Conservation (phyloP, 2,329 filamentous ascomycete species). For the Penicillium olsonii region DNA sequence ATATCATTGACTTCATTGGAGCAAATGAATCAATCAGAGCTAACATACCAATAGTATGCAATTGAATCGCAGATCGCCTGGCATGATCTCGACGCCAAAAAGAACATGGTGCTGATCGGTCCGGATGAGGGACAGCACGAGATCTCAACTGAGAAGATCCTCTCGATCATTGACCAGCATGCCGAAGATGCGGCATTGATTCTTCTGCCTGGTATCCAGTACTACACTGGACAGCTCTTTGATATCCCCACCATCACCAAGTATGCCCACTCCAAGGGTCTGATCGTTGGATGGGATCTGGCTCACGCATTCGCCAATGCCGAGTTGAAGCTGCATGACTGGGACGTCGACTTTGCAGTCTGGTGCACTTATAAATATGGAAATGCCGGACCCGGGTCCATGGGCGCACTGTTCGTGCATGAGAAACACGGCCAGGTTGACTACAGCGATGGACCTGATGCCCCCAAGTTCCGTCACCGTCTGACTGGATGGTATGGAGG, state of each 20-base stretch:
- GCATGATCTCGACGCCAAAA: conserved; percentile 65
- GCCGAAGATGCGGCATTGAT: conserved; percentile 71
- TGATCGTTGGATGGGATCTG: conserved; percentile 80
- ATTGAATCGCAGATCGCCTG: conserved; percentile 76
- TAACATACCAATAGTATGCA: conserved; percentile 61
- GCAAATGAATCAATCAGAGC: not conserved
- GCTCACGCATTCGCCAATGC: conserved; percentile 85
- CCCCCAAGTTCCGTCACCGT: conserved; percentile 61
- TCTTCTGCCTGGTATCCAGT: conserved; percentile 83
- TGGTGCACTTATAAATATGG: conserved; percentile 97
- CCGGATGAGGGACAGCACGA: conserved; percentile 59
- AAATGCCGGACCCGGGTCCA: conserved; percentile 78
- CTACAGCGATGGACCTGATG: conserved; percentile 42
- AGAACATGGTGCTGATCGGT: conserved; percentile 72
- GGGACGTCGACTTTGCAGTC: conserved; percentile 84
- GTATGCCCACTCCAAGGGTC: conserved; percentile 68
- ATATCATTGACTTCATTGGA: not conserved
- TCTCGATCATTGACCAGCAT: conserved; percentile 72
- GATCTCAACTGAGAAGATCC: conserved; percentile 69
- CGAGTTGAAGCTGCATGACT: conserved; percentile 74
- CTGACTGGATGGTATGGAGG: conserved; percentile 84
- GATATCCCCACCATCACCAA: conserved; percentile 77
- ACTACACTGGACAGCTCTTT: conserved; percentile 85
- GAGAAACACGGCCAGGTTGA: conserved; percentile 61
- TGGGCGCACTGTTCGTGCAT: conserved; percentile 78